phyloP scores from a whole-genome alignment of 176 grass and related monocot genomes.

The Avena atlantica region DNA sequence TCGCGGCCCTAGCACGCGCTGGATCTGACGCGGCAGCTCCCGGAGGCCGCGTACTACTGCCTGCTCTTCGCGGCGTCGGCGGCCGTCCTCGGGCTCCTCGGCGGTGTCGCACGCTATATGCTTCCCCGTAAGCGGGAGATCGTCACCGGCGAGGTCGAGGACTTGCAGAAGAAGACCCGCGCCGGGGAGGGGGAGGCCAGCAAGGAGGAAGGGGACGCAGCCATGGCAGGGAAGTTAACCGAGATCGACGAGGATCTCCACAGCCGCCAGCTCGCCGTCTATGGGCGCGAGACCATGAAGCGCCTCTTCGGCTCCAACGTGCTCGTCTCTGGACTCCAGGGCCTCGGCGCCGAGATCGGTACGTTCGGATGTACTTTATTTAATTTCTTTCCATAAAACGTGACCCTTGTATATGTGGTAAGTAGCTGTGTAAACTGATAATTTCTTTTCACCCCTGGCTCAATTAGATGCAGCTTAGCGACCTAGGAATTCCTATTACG shows the following conservation, averaged over 20 bases:
- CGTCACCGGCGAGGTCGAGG: slow-evolving; percentile 61
- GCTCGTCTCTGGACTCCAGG: slow-evolving; percentile 84
- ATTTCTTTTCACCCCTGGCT: neutral
- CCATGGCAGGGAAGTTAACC: slow-evolving; percentile 40
- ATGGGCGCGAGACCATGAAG: slow-evolving; percentile 90
- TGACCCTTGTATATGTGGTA: neutral
- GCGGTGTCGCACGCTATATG: slow-evolving; percentile 70
- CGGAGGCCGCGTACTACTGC: slow-evolving; percentile 29
- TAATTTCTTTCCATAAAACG: neutral
- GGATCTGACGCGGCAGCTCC: slow-evolving; percentile 50
- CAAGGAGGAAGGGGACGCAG: neutral
- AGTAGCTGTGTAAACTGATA: neutral
- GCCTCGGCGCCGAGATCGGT: slow-evolving; percentile 85
- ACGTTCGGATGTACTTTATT: neutral
- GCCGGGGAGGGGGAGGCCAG: neutral
- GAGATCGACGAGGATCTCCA: slow-evolving; percentile 96
- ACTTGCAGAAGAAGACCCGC: slow-evolving; percentile 66
- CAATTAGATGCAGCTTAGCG: neutral
- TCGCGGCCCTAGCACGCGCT: slow-evolving; percentile 17
- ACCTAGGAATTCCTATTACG: neutral
- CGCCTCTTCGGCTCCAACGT: slow-evolving; percentile 87
- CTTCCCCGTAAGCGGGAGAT: slow-evolving; percentile 63
- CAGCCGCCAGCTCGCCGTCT: slow-evolving; percentile 88
- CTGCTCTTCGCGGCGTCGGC: slow-evolving; percentile 55
- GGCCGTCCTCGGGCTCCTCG: slow-evolving; percentile 51